Percentiles rank a stretch among this genome's conserved stretches.
These are phyloP conservation scores for Serendipita sp. DNA, from an alignment of 1,284 basidiomycete species.

Conservation along the genomic window DNA sequence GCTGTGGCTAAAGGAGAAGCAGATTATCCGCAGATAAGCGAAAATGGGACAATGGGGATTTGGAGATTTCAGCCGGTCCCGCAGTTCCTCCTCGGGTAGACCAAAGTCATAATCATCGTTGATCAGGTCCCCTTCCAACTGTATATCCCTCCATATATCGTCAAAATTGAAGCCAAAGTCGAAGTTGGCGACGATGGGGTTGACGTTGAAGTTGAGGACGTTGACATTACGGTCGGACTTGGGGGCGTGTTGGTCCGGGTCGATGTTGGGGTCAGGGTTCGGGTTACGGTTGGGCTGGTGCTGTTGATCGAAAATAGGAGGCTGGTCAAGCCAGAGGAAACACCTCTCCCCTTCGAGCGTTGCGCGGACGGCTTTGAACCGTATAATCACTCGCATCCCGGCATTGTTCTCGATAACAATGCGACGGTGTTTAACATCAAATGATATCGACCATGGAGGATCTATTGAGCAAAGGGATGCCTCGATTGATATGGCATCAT, in stretches of 20 bases:
- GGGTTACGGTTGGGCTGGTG: neutral
- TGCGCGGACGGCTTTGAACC: neutral
- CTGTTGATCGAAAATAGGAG: neutral
- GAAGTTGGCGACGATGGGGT: no score
- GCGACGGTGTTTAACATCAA: neutral
- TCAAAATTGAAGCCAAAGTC: no score
- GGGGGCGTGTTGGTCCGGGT: no score
- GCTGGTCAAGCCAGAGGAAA: neutral
- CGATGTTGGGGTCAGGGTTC: no score
- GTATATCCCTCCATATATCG: neutral
- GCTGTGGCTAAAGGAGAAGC: neutral
- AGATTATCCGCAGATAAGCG: neutral
- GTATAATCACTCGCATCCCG: neutral
- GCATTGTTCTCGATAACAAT: neutral
- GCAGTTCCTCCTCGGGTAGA: neutral
- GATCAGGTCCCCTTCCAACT: neutral
- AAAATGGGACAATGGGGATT: neutral
- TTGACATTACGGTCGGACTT: no score
- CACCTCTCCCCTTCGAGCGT: neutral
- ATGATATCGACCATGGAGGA: neutral
- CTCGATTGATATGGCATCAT: neutral
- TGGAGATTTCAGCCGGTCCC: neutral
- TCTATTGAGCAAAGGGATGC: neutral
- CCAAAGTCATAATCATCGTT: no score
- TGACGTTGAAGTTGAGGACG: no score